Conservation (phyloP, 1,139 yeast genomes). For the Lodderomyces beijingensis region DNA sequence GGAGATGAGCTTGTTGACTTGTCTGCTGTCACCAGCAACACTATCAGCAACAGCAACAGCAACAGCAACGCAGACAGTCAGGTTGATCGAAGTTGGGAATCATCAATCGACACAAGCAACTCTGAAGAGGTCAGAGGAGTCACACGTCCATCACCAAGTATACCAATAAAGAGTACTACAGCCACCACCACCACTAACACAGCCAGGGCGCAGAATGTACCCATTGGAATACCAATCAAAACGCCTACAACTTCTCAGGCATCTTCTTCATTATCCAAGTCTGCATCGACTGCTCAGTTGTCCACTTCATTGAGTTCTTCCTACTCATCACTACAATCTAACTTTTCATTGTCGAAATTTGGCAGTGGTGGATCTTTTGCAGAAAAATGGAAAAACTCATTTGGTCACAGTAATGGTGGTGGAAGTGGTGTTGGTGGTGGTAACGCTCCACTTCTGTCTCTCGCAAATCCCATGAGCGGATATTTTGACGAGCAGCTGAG, state of each 20-base stretch:
- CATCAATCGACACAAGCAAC: no score
- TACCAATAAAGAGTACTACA: constrained; percentile 25
- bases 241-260: constrained; percentile 12
- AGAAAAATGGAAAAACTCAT: constrained; percentile 44
- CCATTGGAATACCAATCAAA: constrained; percentile 3
- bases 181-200: constrained; percentile 11
- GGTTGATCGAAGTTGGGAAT: constrained; percentile 14
- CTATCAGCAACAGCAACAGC: constrained; percentile 24
- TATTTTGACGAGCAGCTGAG: constrained; percentile 13
- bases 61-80: constrained; percentile 13
- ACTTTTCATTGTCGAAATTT: constrained; percentile 7
- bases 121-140: no score
- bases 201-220: constrained; percentile 13
- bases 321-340: constrained; percentile 8
- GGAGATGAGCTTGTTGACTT: no score
- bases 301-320: constrained; percentile 6
- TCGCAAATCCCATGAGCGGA: constrained; percentile 11
- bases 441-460: constrained; percentile 5
- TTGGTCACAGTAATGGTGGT: constrained; percentile 16
- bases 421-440: constrained; percentile 9
- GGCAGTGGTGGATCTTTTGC: constrained; percentile 11
- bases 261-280: constrained; percentile 25
- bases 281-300: constrained; percentile 33
- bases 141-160: no score
- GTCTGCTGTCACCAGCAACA: constrained; percentile 25